Evolutionary conservation across 805 yeast genomes (phyloP).

Genomic region (Saccharomycopsis microspora): DNA sequence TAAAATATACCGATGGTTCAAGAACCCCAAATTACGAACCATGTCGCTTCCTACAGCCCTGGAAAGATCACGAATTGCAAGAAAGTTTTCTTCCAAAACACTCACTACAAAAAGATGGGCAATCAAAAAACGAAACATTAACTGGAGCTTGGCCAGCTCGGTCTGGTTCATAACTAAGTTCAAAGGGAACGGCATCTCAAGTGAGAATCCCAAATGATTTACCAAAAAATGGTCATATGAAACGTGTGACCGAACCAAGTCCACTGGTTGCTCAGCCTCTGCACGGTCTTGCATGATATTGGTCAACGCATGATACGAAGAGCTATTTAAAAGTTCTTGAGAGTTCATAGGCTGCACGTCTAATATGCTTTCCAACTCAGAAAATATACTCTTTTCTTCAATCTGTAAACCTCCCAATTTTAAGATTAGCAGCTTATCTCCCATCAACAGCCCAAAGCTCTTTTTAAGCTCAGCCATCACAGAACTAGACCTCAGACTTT

Average conservation of each 20-base stretch:
- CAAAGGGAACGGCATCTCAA: constrained; percentile 77
- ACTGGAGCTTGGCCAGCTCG: constrained; percentile 65
- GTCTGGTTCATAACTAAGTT: constrained; percentile 65
- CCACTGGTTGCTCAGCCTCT: background rate
- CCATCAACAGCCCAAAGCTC: constrained; percentile 5
- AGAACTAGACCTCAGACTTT: constrained; percentile 10
- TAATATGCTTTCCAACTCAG: constrained; percentile 38
- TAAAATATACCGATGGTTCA: background rate
- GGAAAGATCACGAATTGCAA: background rate
- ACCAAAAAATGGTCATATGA: constrained; percentile 31
- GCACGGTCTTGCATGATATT: constrained; percentile 7
- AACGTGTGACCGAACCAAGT: background rate
- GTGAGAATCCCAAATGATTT: constrained; percentile 41
- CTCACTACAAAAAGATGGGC: background rate
- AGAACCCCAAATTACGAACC: background rate
- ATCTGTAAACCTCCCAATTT: constrained; percentile 21
- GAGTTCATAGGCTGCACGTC: constrained; percentile 45
- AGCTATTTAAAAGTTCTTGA: constrained; percentile 30
- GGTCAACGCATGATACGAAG: constrained; percentile 14
- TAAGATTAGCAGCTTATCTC: constrained; percentile 2
- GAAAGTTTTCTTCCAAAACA: background rate
- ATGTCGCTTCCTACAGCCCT: background rate
- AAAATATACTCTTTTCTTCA: constrained; percentile 29
- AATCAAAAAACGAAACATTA: constrained; percentile 42
- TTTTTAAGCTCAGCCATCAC: constrained; percentile 14